Percentiles rank a stretch among this genome's conserved stretches.
Conservation (phyloP, 306 rosid genomes). For the Begonia masoniana region DNA sequence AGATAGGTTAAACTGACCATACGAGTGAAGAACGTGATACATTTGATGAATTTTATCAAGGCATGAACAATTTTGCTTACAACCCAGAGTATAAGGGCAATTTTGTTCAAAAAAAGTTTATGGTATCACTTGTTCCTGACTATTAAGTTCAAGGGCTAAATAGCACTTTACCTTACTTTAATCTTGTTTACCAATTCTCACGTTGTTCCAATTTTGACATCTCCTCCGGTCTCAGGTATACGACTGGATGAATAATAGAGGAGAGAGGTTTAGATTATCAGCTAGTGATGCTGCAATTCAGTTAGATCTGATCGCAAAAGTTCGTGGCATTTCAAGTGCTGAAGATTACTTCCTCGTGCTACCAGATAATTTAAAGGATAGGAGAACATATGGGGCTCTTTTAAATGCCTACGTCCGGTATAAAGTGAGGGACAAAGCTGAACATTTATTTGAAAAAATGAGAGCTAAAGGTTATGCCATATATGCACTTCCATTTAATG, state of each 20-base stretch:
- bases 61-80: too few relatives aligned
- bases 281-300: constrained; percentile 79
- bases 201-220: too few relatives aligned
- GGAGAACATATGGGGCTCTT: constrained; percentile 71
- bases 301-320: constrained; percentile 76
- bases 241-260: constrained; percentile 86
- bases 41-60: too few relatives aligned
- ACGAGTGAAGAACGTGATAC: too few relatives aligned
- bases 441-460: constrained; percentile 62
- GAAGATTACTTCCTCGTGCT: constrained; percentile 61
- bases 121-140: too few relatives aligned
- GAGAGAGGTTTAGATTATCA: constrained; percentile 66
- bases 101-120: too few relatives aligned
- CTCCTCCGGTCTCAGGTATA: constrained; percentile 33
- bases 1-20: too few relatives aligned
- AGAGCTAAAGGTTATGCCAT: constrained; percentile 50
- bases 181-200: too few relatives aligned
- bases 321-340: constrained; percentile 57
- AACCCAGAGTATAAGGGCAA: too few relatives aligned
- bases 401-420: constrained; percentile 63
- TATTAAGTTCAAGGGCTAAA: too few relatives aligned
- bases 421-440: constrained; percentile 58
- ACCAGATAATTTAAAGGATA: constrained; percentile 39
- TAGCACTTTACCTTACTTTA: too few relatives aligned
- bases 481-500: constrained; percentile 72